Evolutionary conservation across 345 rosid species (phyloP).

Genomic region (Syzygium jambos): DNA sequence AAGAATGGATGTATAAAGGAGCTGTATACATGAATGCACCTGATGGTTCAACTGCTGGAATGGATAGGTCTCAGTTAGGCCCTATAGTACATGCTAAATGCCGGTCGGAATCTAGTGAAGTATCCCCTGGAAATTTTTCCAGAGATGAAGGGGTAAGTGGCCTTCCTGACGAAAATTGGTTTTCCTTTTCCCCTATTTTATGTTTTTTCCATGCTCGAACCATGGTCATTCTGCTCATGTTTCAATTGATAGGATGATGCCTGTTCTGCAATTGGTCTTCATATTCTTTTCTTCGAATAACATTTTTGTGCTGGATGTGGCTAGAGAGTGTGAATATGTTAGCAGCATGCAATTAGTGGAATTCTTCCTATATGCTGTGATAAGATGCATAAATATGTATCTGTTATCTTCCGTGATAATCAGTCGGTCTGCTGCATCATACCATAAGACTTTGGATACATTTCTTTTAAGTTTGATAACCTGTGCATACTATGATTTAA

Average conservation of each 20-base stretch:
- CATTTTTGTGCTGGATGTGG: background rate
- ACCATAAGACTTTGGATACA: background rate
- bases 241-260: background rate
- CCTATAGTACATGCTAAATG: slow-evolving; percentile 99
- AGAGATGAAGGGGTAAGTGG: slow-evolving; percentile 47
- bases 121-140: slow-evolving; percentile 34
- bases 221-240: background rate
- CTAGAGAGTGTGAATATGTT: background rate
- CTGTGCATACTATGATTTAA: background rate
- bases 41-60: slow-evolving; percentile 38
- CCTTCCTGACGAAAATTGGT: background rate
- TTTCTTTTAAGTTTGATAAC: background rate
- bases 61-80: slow-evolving; percentile 83
- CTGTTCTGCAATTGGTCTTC: background rate
- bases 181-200: background rate
- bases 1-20: slow-evolving; percentile 99
- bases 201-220: background rate
- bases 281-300: background rate
- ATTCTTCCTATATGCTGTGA: background rate
- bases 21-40: slow-evolving; percentile 92
- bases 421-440: background rate
- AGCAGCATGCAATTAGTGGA: background rate
- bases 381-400: background rate
- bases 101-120: slow-evolving; percentile 74
- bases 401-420: background rate